Conservation (phyloP, 1,139 yeast genomes). For the Geotrichum bryndzae region DNA sequence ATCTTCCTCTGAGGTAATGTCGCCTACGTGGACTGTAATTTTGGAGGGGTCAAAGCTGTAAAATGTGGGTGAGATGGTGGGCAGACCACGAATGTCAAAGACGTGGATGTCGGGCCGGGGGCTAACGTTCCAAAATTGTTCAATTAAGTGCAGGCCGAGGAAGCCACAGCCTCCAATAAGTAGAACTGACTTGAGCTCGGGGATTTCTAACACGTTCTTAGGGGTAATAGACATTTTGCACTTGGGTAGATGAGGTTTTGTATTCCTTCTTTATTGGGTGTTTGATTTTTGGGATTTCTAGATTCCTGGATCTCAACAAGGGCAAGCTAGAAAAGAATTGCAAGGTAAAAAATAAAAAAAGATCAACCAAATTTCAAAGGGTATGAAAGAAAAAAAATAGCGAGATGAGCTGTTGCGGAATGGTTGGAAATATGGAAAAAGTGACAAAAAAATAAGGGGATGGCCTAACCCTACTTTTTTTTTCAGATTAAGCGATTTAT, state of each 20-base stretch:
- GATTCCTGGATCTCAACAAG: not conserved
- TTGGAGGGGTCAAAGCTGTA: constrained; percentile 61
- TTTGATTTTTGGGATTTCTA: not conserved
- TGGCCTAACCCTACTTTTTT: not conserved
- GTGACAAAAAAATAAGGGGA: not conserved
- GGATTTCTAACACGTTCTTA: constrained; percentile 11
- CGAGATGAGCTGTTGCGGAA: not conserved
- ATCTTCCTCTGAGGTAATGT: constrained; percentile 68
- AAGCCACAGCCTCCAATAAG: constrained; percentile 94
- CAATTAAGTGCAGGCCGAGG: constrained; percentile 83
- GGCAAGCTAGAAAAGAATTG: not conserved
- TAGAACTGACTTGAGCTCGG: constrained; percentile 53
- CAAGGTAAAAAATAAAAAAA: not conserved
- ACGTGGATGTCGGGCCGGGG: constrained; percentile 78
- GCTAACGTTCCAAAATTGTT: constrained; percentile 63
- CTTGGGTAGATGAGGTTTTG: not conserved
- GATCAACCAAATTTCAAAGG: not conserved
- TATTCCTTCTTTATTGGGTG: not conserved
- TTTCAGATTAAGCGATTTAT: not conserved
- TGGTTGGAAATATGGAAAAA: not conserved
- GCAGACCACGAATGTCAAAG: constrained; percentile 84
- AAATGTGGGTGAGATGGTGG: constrained; percentile 57
- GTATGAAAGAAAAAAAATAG: not conserved
- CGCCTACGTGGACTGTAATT: constrained; percentile 70
- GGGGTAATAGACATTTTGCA: not conserved